These are phyloP conservation scores for Starmerella davenportii DNA, from an alignment of 805 yeast species.

Conservation along the genomic window DNA sequence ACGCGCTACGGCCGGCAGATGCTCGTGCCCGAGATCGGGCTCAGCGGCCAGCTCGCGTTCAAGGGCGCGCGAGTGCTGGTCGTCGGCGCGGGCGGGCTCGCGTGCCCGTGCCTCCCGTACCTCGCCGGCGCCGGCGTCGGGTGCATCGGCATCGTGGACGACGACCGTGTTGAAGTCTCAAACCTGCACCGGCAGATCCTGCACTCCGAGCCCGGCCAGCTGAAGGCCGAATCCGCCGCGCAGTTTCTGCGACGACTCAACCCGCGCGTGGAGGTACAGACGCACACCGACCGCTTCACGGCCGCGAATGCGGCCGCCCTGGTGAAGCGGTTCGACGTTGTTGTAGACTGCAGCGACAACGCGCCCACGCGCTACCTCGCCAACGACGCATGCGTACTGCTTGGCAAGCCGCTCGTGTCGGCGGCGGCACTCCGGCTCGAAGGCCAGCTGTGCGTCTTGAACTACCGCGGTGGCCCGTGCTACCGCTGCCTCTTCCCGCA, in stretches of 20 bases:
- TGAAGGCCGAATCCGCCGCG: conserved; percentile 68
- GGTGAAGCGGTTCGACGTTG: conserved; percentile 47
- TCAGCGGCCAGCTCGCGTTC: conserved; percentile 36
- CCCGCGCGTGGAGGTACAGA: conserved; percentile 41
- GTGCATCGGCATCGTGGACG: conserved; percentile 66
- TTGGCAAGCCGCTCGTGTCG: conserved; percentile 58
- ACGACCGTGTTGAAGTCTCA: conserved; percentile 66
- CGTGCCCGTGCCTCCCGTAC: conserved; percentile 78
- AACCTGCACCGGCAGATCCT: conserved; percentile 81
- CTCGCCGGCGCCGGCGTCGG: conserved; percentile 77
- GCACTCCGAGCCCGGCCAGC: conserved; percentile 55
- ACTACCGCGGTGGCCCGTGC: conserved; percentile 65
- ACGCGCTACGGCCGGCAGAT: conserved; percentile 82
- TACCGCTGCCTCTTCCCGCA: conserved; percentile 82
- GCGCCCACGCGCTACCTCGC: conserved; percentile 75
- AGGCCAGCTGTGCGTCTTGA: conserved; percentile 70
- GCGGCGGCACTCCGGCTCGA: conserved; percentile 86
- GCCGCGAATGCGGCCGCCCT: conserved; percentile 45
- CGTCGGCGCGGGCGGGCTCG: conserved; percentile 93
- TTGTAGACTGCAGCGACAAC: conserved; percentile 88
- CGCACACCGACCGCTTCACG: conserved; percentile 25
- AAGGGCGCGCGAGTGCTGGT: conserved; percentile 47
- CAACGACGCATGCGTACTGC: conserved; percentile 61
- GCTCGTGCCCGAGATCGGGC: conserved; percentile 69
- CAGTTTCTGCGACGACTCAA: conserved; percentile 36